Evolutionary conservation across 345 rosid genomes (phyloP).

Genomic region (Noccaea bulbosa): DNA sequence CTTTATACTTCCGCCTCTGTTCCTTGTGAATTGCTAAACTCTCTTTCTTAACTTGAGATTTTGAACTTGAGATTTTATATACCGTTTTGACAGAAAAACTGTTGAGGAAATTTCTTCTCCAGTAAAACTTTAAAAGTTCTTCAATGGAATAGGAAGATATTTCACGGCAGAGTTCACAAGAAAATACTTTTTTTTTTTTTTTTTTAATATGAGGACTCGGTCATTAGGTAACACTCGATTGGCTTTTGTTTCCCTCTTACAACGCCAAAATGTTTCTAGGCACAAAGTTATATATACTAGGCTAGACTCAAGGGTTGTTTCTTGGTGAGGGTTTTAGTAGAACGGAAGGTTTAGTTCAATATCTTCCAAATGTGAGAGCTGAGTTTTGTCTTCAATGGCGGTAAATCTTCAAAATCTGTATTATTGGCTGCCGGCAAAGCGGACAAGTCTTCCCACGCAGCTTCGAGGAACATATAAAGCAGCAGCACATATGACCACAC

Average conservation of each 20-base stretch:
- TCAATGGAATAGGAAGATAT: too few relatives aligned
- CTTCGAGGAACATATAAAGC: conserved; percentile 60
- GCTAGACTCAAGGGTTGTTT: neutral
- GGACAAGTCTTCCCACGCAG: conserved; percentile 62
- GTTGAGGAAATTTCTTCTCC: too few relatives aligned
- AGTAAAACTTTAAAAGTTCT: too few relatives aligned
- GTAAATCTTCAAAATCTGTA: conserved; percentile 64
- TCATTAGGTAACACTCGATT: neutral
- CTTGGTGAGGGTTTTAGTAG: neutral
- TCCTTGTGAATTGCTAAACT: too few relatives aligned
- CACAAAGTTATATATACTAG: neutral
- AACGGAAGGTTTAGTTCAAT: neutral
- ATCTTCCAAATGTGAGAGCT: too few relatives aligned
- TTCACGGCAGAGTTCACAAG: too few relatives aligned
- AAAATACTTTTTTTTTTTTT: too few relatives aligned
- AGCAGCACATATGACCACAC: conserved; percentile 96
- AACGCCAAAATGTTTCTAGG: neutral
- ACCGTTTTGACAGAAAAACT: too few relatives aligned
- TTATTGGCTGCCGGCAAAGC: conserved; percentile 69
- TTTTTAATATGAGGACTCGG: too few relatives aligned
- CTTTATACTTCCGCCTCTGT: too few relatives aligned
- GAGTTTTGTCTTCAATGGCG: conserved; percentile 50
- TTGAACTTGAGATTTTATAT: too few relatives aligned
- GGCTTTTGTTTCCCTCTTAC: neutral
- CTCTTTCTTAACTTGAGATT: too few relatives aligned